These are phyloP conservation scores for Persicaria tinctoria DNA, from an alignment of 148 eudicot genomes.

Conservation along the genomic window DNA sequence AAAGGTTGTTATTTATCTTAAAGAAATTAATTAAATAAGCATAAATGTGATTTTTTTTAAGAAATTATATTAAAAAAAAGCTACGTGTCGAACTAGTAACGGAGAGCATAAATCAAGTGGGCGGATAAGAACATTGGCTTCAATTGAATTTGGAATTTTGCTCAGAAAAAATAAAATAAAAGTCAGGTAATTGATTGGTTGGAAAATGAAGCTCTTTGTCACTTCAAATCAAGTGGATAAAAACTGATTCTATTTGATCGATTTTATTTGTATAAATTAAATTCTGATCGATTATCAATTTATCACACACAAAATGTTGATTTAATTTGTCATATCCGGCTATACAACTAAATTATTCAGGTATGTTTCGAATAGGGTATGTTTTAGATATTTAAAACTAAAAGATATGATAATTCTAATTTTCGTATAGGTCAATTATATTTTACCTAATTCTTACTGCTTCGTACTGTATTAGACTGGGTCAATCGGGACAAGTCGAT, in stretches of 20 bases:
- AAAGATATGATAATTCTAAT: too few relatives aligned
- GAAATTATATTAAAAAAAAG: not conserved
- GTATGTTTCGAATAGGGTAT: too few relatives aligned
- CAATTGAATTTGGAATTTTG: not conserved
- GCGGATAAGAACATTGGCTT: not conserved
- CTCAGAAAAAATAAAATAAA: not conserved
- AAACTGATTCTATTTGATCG: not conserved
- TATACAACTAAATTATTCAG: too few relatives aligned
- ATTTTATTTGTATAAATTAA: too few relatives aligned
- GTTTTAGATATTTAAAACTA: too few relatives aligned
- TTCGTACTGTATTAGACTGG: too few relatives aligned
- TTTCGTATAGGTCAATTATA: too few relatives aligned
- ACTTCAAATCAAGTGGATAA: not conserved
- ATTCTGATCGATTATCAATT: too few relatives aligned
- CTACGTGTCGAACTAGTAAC: not conserved
- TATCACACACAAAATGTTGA: too few relatives aligned
- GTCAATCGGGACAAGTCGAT: too few relatives aligned
- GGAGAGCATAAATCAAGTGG: conserved; percentile 3
- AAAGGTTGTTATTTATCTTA: not conserved
- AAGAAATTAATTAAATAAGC: not conserved
- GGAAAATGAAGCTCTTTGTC: not conserved
- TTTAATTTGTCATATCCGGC: too few relatives aligned
- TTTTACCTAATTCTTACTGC: too few relatives aligned
- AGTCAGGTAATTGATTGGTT: not conserved
- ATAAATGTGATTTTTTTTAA: not conserved